Percentiles rank a stretch among this genome's conserved stretches.
These are phyloP conservation scores for Xerocomellus amylosporus DNA, from an alignment of 768 basidiomycete species.

Conservation along the genomic window DNA sequence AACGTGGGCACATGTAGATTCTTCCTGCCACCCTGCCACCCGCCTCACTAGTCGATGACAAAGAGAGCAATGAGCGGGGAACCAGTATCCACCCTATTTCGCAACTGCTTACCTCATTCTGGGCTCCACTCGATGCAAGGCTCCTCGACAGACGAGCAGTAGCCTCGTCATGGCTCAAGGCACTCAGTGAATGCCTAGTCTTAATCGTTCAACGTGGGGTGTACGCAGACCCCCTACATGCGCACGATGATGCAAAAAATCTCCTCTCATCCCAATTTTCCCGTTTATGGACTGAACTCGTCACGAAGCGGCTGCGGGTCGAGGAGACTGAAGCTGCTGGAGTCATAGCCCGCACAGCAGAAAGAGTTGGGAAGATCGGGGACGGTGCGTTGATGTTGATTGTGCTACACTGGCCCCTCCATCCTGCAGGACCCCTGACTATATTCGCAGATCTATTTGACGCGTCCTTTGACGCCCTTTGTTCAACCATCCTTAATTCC, in stretches of 20 bases:
- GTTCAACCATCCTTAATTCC: conserved; percentile 10
- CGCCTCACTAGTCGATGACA: neutral
- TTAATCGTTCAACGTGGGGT: conserved; percentile 45
- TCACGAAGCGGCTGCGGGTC: conserved; percentile 43
- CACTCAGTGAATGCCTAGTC: conserved; percentile 66
- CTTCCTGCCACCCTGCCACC: conserved; percentile 19
- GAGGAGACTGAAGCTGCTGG: conserved; percentile 43
- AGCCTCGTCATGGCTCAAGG: conserved; percentile 60
- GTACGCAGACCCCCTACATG: neutral
- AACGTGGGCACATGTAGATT: conserved; percentile 12
- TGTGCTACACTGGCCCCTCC: conserved; percentile 14
- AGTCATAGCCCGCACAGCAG: conserved; percentile 47
- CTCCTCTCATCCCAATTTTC: conserved; percentile 47
- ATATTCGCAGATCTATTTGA: conserved; percentile 42
- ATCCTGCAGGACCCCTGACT: conserved; percentile 22
- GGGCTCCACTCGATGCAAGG: conserved; percentile 65
- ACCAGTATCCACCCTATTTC: conserved; percentile 32
- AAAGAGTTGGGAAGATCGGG: conserved; percentile 38
- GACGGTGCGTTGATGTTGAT: conserved; percentile 37
- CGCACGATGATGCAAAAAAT: conserved; percentile 1
- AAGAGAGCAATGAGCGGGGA: neutral
- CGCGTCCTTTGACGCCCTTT: conserved; percentile 47
- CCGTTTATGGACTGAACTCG: conserved; percentile 49
- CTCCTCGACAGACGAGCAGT: conserved; percentile 23
- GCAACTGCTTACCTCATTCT: conserved; percentile 71